Evolutionary conservation across 2,329 filamentous ascomycete species (phyloP), one percentile per base, ranked within the genome.

Genomic region (Cryphonectria radicalis): DNA sequence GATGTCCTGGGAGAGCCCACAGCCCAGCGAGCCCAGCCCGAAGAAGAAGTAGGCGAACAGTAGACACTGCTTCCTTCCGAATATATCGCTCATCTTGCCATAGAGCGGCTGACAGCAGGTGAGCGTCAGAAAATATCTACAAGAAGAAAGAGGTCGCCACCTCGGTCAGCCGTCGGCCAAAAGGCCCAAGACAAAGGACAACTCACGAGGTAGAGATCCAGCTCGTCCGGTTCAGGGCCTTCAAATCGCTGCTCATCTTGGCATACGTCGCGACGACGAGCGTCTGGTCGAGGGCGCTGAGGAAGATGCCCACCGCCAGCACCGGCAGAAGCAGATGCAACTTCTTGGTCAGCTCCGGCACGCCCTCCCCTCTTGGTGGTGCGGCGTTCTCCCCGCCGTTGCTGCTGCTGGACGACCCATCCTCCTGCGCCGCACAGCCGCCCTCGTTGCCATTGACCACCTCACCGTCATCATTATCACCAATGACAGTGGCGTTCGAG

Each of bases 211-310:
- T 73, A 40, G 91, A 91, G 71, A 94, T 91, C 92, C 92, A 94
- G 67, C 89, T 91, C 4, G 92, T 93, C 74, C 88, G 88, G 77
- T 92, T 93, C 67, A 95, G 84, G 1, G 92, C 91, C 67, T 92
- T 85, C 40, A 95, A 82, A 74, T 95, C 93, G 70, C 87, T 93
- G 14, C 92, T 92, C 76, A 95, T 95, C 73, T 87, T 89, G 66
- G 91, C 91, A 79, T 94, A 94, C n/a, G 87, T 90, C n/a, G 90
- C 89, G 65, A 95, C 89, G 42, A 93, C 90, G 68, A 95, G 89
- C 0, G 93, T 93, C 79, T 94, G 92, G 77, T 95, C 93, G 66
- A 91, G 86, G 4, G 92, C 91, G 28, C 90, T 87, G 10, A 95
- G 84, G 77, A 93, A 93, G 40, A 82, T 80, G 40, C 81, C 81